A percentile compares a stretch with the other conserved stretches of the same genome.
Conservation (phyloP, 345 rosid genomes). For the Eucalyptus cloeziana region DNA sequence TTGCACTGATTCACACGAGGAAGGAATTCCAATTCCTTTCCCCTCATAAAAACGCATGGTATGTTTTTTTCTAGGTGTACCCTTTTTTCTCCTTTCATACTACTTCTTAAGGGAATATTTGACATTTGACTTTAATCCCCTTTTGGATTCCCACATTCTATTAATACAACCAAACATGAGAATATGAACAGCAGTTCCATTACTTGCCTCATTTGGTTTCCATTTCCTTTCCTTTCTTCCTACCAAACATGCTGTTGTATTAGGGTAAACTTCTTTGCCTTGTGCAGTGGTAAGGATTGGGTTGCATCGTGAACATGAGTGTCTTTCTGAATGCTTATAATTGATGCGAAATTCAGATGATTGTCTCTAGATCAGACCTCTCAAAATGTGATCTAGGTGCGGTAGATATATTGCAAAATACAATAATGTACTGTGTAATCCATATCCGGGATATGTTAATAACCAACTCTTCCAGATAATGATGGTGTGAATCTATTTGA, state of each 20-base stretch:
- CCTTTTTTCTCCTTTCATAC: not conserved
- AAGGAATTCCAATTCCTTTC: not conserved
- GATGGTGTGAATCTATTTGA: not conserved
- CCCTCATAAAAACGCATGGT: not conserved
- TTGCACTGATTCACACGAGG: not conserved
- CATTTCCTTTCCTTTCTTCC: not conserved
- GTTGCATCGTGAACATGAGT: not conserved
- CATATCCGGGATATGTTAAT: not conserved
- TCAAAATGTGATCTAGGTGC: not conserved
- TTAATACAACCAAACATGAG: not conserved
- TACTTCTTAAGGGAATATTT: not conserved
- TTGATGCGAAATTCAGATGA: not conserved
- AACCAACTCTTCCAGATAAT: not conserved
- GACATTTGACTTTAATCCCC: not conserved
- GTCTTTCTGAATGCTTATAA: not conserved
- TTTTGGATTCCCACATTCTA: not conserved
- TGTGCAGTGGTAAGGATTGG: not conserved
- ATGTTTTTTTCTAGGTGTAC: not conserved
- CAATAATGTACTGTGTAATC: not conserved
- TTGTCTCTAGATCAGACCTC: not conserved
- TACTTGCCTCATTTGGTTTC: not conserved
- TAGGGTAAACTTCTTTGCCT: not conserved
- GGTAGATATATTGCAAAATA: not conserved
- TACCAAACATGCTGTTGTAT: not conserved
- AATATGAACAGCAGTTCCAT: not conserved